Base-by-base conservation (phyloP, 139 green algal species). In the Chlorella ohadii region DNA sequence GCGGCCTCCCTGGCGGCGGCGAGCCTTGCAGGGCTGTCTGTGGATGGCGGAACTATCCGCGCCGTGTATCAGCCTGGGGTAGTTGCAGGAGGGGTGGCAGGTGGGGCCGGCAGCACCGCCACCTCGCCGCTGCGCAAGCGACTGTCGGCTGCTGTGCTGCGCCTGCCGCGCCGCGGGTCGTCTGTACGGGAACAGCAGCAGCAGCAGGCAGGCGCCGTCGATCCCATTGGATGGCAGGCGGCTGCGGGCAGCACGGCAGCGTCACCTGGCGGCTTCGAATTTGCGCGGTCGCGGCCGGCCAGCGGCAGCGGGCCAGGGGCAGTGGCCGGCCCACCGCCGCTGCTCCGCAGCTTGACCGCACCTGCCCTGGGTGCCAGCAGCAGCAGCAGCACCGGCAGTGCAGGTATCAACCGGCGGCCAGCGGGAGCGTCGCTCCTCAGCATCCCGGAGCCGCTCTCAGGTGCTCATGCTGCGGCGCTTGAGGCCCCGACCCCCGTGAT, bases 401-500 rank as follows among this genome's bases (percentile, higher is more conserved):
- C 34, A 25, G 34, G 17, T 33, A 33, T 19, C 11, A 61, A 4
- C 34, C 31, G 70, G 70, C 72, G 79, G 47, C 51, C 79, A 33
- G 5, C 34, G 19, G 68, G 67, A 19, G 33, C 68, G 17, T 79
- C 51, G 51, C 56, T 65, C 55, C 47, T 76, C 55, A 27, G 41
- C 59, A 44, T 78, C 19, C 51, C 70, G 13, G 63, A 68, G 25
- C 63, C 63, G 16, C 27, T 9, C 28, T 11, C 28, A 17, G 63
- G 63, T 19, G 63, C 63, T 27, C 25, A 23, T 11, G 70, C 17
- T 36, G 70, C 25, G 3, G 41, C 39, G 25, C 33, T 12, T 16
- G 75, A 81, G 19, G 75, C 75, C 13, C 55, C 59, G 19, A 81
- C 75, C 1, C 75, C 75, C 22, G 68, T 59, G 56, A 22, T 81